Evolutionary conservation across 306 rosid species (phyloP).

Genomic region (Potentilla sterilis): DNA sequence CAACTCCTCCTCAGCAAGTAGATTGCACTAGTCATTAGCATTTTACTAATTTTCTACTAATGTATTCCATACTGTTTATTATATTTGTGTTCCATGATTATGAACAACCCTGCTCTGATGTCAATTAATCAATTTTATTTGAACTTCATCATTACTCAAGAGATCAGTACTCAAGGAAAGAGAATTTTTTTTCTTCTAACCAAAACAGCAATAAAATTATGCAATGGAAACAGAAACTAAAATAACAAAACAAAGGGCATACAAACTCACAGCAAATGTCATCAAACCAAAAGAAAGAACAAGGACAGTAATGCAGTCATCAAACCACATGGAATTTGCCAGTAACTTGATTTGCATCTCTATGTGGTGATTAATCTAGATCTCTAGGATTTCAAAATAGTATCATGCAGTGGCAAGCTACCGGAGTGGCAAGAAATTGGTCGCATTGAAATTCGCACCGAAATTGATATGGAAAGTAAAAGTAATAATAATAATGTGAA

Average conservation of each 20-base stretch:
- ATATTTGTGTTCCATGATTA: not conserved
- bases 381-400: not conserved
- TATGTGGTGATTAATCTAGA: not conserved
- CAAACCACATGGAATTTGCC: not conserved
- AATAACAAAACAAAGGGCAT: not conserved
- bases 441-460: not conserved
- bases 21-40: not conserved
- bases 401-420: conserved; percentile 7
- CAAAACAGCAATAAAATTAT: not conserved
- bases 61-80: not conserved
- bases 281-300: not conserved
- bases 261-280: not conserved
- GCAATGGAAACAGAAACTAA: not conserved
- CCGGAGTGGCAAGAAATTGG: not conserved
- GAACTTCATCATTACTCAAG: not conserved
- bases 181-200: not conserved
- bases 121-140: not conserved
- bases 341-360: not conserved
- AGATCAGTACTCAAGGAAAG: not conserved
- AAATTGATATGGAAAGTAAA: not conserved
- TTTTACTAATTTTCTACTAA: not conserved
- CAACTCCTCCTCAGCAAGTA: not conserved
- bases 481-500: not conserved
- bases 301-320: conserved; percentile 5
- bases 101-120: not conserved